Evolutionary conservation across 768 basidiomycete species (phyloP).

Genomic region (Leucocoprinus birnbaumii): DNA sequence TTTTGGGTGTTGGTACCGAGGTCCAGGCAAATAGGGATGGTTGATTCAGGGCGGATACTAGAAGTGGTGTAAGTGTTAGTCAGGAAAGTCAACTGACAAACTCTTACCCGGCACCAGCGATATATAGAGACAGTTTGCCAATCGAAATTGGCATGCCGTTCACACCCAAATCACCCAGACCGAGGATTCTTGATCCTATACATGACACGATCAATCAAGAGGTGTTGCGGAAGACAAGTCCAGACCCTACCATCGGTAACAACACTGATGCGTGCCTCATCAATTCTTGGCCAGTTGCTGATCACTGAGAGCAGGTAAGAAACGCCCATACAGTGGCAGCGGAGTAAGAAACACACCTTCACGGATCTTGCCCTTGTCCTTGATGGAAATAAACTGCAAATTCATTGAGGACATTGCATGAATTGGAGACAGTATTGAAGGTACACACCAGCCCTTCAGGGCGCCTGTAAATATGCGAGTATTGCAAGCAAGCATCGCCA

Average conservation of each 20-base stretch:
- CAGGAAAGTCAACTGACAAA: slow-evolving; percentile 10
- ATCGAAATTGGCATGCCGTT: slow-evolving; percentile 89
- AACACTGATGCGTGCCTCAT: slow-evolving; percentile 84
- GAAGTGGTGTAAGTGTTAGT: neutral
- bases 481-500: slow-evolving; percentile 86
- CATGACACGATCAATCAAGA: slow-evolving; percentile 21
- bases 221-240: neutral
- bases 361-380: slow-evolving; percentile 80
- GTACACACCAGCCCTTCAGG: slow-evolving; percentile 67
- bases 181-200: slow-evolving; percentile 81
- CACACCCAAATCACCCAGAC: slow-evolving; percentile 80
- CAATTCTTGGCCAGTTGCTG: slow-evolving; percentile 65
- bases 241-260: slow-evolving; percentile 75
- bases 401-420: too few species aligned
- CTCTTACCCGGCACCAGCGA: slow-evolving; percentile 82
- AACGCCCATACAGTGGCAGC: neutral
- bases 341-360: slow-evolving; percentile 30
- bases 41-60: slow-evolving; percentile 74
- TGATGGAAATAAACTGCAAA: slow-evolving; percentile 68
- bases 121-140: slow-evolving; percentile 90
- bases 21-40: slow-evolving; percentile 83
- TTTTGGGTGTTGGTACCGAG: slow-evolving; percentile 85
- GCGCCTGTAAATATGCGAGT: slow-evolving; percentile 71
- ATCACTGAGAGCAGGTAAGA: slow-evolving; percentile 40
- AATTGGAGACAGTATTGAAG: neutral